These are phyloP conservation scores for Kazachstania psychrophila DNA, from an alignment of 805 yeast species.

Conservation along the genomic window DNA sequence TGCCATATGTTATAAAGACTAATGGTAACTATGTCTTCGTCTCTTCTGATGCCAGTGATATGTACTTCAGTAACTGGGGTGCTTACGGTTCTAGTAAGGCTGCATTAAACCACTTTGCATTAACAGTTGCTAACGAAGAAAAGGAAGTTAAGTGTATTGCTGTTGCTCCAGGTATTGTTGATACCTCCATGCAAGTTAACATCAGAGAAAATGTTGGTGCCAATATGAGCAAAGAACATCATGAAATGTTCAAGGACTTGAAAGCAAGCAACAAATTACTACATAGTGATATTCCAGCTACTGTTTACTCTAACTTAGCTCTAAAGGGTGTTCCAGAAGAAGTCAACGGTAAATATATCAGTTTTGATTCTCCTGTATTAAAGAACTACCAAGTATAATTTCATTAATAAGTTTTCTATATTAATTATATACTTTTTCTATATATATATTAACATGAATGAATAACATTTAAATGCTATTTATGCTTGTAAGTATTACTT, in stretches of 20 bases:
- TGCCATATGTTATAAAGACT: constrained; percentile 48
- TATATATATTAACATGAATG: neutral
- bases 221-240: constrained; percentile 52
- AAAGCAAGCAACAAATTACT: constrained; percentile 50
- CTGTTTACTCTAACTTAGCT: constrained; percentile 58
- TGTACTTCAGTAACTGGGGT: constrained; percentile 50
- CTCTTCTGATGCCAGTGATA: constrained; percentile 77
- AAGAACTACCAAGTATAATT: constrained; percentile 6
- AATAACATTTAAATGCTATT: no score
- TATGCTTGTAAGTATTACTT: no score
- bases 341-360: constrained; percentile 57
- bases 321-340: constrained; percentile 45
- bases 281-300: constrained; percentile 64
- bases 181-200: constrained; percentile 75
- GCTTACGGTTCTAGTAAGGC: constrained; percentile 91
- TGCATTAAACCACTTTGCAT: constrained; percentile 69
- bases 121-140: constrained; percentile 63
- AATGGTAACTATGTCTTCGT: constrained; percentile 62
- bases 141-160: constrained; percentile 43
- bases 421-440: neutral
- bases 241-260: constrained; percentile 53
- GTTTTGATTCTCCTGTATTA: constrained; percentile 42
- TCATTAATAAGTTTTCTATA: neutral
- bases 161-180: constrained; percentile 91
- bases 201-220: constrained; percentile 53